phyloP scores from a whole-genome alignment of 768 basidiomycete genomes.

The Gloeostereum incarnatum region DNA sequence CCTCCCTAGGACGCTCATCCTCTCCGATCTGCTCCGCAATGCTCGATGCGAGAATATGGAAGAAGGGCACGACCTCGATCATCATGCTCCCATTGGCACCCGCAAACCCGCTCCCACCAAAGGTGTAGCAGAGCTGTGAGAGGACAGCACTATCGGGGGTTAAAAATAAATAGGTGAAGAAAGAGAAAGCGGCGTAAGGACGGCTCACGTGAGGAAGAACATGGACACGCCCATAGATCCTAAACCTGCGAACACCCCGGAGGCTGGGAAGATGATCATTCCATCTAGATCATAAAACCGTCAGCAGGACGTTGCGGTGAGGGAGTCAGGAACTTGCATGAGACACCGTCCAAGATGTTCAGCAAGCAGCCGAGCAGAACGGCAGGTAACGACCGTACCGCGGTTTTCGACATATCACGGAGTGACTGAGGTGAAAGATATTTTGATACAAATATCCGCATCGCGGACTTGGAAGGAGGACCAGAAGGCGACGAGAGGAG shows the following conservation, averaged over 20 bases:
- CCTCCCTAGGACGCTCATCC: constrained; percentile 49
- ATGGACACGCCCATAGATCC: constrained; percentile 91
- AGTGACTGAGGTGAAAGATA: constrained; percentile 5
- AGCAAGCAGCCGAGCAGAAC: constrained; percentile 78
- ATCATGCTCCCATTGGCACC: constrained; percentile 95
- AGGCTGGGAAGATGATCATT: constrained; percentile 91
- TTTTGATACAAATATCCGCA: not conserved
- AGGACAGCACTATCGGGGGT: constrained; percentile 48
- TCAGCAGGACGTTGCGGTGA: not conserved
- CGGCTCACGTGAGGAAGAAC: constrained; percentile 77
- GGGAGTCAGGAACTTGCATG: constrained; percentile 43
- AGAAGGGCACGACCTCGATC: constrained; percentile 99
- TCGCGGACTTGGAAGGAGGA: not conserved
- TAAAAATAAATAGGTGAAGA: constrained; percentile 2
- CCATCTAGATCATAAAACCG: constrained; percentile 47
- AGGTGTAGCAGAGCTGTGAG: constrained; percentile 76
- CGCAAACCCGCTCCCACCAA: constrained; percentile 83
- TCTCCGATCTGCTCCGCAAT: constrained; percentile 71
- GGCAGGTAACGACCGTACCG: constrained; percentile 57
- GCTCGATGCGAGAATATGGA: constrained; percentile 79
- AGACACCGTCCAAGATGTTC: constrained; percentile 91
- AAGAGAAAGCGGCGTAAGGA: constrained; percentile 1
- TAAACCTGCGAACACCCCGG: constrained; percentile 68
- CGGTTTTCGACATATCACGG: constrained; percentile 16
- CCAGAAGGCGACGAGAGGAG: not conserved